phyloP scores from a whole-genome alignment of 768 basidiomycete genomes.

The Trametes maxima region DNA sequence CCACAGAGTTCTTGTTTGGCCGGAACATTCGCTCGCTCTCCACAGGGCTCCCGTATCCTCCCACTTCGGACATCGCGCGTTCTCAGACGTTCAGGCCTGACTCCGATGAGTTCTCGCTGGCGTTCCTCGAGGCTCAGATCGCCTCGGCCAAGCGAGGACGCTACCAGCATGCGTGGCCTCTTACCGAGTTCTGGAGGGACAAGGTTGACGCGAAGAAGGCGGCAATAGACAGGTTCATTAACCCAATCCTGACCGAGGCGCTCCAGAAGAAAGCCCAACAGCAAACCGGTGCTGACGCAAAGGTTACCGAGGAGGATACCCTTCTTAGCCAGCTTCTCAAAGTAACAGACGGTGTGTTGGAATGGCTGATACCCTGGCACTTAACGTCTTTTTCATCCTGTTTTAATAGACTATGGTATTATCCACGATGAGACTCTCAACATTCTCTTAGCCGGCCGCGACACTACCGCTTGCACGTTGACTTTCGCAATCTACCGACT shows the following conservation, averaged over 20 bases:
- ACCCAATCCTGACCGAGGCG: conserved; percentile 48
- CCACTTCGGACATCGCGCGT: conserved; percentile 25
- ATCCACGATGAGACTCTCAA: conserved; percentile 34
- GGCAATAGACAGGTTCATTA: conserved; percentile 48
- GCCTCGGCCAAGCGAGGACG: conserved; percentile 34
- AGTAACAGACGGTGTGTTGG: conserved; percentile 40
- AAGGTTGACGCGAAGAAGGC: conserved; percentile 40
- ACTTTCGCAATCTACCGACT: conserved; percentile 60
- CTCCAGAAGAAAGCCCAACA: conserved; percentile 40
- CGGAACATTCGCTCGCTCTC: conserved; percentile 41
- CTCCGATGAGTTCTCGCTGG: conserved; percentile 40
- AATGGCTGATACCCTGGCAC: too few relatives aligned
- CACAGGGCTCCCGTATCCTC: conserved; percentile 41
- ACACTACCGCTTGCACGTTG: conserved; percentile 46
- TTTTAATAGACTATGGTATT: conserved; percentile 24
- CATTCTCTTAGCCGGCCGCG: conserved; percentile 34
- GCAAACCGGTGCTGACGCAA: conserved; percentile 18
- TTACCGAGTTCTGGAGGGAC: conserved; percentile 49
- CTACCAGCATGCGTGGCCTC: conserved; percentile 47
- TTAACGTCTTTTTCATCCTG: neutral
- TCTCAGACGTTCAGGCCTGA: conserved; percentile 32
- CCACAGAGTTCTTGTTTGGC: conserved; percentile 42
- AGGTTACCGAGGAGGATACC: conserved; percentile 35
- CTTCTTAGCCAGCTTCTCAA: conserved; percentile 43
- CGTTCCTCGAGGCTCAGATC: conserved; percentile 44